phyloP scores from a whole-genome alignment of 257 asterid genomes.

The Asclepias syriaca region DNA sequence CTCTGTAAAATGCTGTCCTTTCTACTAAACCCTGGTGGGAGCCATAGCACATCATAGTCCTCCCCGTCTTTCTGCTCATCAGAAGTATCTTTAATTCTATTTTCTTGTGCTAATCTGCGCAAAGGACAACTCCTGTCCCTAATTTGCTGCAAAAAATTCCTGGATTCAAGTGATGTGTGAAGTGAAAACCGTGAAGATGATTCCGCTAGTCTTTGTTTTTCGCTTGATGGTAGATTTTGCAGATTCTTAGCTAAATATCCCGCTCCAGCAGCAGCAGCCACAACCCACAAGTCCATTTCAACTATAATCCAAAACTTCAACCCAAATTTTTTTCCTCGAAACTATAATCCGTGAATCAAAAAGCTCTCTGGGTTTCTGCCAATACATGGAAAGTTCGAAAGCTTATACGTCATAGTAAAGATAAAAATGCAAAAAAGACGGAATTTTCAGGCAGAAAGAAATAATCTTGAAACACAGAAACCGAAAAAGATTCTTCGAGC shows the following conservation, averaged over 20 bases:
- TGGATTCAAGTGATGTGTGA: constrained; percentile 33
- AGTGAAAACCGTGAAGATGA: constrained; percentile 23
- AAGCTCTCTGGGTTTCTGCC: neutral
- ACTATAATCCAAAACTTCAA: neutral
- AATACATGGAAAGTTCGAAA: neutral
- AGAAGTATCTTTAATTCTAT: constrained; percentile 14
- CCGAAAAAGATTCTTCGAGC: neutral
- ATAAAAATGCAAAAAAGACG: neutral
- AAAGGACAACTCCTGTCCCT: constrained; percentile 58
- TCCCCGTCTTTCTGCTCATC: constrained; percentile 16
- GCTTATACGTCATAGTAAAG: neutral
- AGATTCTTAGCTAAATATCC: constrained; percentile 57
- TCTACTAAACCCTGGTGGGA: neutral
- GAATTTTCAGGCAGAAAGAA: neutral
- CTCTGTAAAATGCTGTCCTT: constrained; percentile 9
- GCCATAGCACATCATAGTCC: constrained; percentile 15
- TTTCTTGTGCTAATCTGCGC: constrained; percentile 36
- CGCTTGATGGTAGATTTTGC: constrained; percentile 41
- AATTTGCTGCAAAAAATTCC: constrained; percentile 51
- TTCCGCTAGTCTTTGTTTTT: constrained; percentile 27
- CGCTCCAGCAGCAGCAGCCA: constrained; percentile 86
- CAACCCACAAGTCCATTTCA: constrained; percentile 72
- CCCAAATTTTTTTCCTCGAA: neutral
- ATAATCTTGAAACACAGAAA: neutral
- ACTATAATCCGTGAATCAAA: neutral